These are phyloP conservation scores for Ophiocordyceps camponoti-rufipedis DNA, from an alignment of 2,329 filamentous ascomycete genomes.

Conservation along the genomic window DNA sequence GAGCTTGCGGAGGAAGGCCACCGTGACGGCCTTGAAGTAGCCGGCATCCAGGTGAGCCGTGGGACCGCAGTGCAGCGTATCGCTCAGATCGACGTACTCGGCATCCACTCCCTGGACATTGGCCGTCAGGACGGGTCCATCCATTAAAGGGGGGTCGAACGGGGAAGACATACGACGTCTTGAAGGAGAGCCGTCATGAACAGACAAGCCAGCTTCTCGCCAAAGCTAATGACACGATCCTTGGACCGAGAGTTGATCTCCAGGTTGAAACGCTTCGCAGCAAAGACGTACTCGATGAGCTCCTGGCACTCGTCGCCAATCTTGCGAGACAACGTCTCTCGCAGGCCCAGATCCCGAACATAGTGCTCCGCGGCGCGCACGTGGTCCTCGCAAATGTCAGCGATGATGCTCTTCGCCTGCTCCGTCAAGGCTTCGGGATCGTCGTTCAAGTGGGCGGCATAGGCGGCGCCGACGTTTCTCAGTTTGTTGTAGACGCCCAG, in stretches of 20 bases:
- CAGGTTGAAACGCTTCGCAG: conserved; percentile 46
- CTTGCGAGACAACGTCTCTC: conserved; percentile 39
- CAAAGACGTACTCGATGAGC: conserved; percentile 54
- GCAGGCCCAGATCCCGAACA: conserved; percentile 37
- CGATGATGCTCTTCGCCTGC: conserved; percentile 56
- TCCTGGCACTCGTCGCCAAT: conserved; percentile 67
- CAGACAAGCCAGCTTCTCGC: conserved; percentile 86
- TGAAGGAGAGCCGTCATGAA: conserved; percentile 76
- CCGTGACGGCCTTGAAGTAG: conserved; percentile 52
- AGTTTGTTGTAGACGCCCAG: conserved; percentile 42
- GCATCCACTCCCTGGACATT: conserved; percentile 51
- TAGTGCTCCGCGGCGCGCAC: conserved; percentile 48
- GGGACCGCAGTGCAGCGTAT: conserved; percentile 53
- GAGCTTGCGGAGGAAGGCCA: conserved; percentile 44
- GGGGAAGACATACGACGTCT: conserved; percentile 35
- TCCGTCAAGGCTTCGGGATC: conserved; percentile 35
- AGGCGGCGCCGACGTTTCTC: conserved; percentile 28
- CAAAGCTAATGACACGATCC: conserved; percentile 82
- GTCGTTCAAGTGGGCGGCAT: conserved; percentile 28
- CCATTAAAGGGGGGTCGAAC: background rate
- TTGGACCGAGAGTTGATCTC: conserved; percentile 66
- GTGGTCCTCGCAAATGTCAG: conserved; percentile 71
- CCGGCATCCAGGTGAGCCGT: conserved; percentile 40
- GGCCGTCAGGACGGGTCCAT: background rate
- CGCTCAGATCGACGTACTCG: conserved; percentile 78